These are phyloP conservation scores for Erodium moschatum DNA, from an alignment of 441 rosid genomes.

Conservation along the genomic window DNA sequence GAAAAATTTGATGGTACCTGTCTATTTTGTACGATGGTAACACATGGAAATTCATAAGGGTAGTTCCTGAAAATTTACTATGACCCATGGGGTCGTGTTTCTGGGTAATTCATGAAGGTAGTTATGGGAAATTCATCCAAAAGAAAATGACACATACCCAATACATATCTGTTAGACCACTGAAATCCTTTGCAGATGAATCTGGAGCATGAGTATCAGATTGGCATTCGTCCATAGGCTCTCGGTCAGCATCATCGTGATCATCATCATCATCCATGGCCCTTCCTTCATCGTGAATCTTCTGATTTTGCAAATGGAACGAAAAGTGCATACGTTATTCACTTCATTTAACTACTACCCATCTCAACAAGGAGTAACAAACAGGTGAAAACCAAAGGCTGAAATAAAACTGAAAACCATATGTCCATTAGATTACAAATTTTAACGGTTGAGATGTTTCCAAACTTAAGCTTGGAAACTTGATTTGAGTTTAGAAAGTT, in stretches of 20 bases:
- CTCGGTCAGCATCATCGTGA: constrained; percentile 29
- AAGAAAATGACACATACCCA: constrained; percentile 45
- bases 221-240: constrained; percentile 39
- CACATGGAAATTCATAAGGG: no score
- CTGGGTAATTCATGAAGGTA: neutral
- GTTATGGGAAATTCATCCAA: neutral
- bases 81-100: no score
- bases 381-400: neutral
- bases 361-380: constrained; percentile 14
- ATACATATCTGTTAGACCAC: constrained; percentile 60
- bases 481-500: no score
- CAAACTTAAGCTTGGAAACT: no score
- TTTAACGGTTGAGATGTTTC: no score
- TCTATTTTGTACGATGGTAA: no score
- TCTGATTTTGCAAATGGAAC: constrained; percentile 30
- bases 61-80: no score
- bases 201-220: constrained; percentile 32
- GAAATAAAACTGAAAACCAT: no score
- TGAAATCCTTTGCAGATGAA: constrained; percentile 42
- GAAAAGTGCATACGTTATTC: constrained; percentile 12
- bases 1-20: no score
- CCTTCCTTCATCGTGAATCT: constrained; percentile 27
- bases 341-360: constrained; percentile 7
- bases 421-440: no score
- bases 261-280: constrained; percentile 16